A percentile compares a stretch with the other conserved stretches of the same genome.
Conservation (phyloP, 2,329 filamentous ascomycete species). For the Massarina eburnea region DNA sequence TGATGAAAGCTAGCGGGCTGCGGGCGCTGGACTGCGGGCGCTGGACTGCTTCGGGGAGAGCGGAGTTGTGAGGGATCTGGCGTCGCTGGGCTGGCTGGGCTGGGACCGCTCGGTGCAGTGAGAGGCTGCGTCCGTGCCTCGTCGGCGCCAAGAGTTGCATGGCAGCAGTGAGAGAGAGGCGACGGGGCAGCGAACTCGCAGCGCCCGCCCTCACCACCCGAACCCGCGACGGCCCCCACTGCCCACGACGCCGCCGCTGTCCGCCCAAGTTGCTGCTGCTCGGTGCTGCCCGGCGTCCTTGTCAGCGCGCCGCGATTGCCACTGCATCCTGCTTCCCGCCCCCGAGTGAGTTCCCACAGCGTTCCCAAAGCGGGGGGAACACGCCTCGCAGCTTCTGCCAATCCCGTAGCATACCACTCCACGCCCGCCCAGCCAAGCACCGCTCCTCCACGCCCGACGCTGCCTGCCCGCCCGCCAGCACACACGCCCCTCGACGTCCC, state of each 20-base stretch:
- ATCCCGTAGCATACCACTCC: slow-evolving; percentile 1
- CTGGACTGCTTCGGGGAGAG: neutral
- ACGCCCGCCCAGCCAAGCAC: neutral
- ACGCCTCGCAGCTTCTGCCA: slow-evolving; percentile 9
- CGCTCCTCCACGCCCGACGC: no score
- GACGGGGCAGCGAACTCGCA: neutral
- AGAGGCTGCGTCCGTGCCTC: neutral
- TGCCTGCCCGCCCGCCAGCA: slow-evolving; percentile 7
- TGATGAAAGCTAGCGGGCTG: slow-evolving; percentile 1
- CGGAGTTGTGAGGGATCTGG: neutral
- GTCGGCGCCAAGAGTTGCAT: no score
- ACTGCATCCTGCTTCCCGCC: no score
- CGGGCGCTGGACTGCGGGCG: neutral
- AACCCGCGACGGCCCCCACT: slow-evolving; percentile 7
- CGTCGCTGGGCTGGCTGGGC: no score
- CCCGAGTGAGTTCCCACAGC: neutral
- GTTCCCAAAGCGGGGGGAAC: slow-evolving; percentile 11
- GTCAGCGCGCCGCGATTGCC: slow-evolving; percentile 5
- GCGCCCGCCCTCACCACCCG: slow-evolving; percentile 1
- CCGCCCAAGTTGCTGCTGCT: slow-evolving; percentile 8
- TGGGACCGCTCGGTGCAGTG: neutral
- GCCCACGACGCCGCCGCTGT: slow-evolving; percentile 16
- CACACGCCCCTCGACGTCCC: slow-evolving; percentile 5
- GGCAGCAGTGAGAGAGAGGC: neutral
- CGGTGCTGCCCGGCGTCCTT: no score